Percentiles rank a stretch among this genome's conserved stretches.
Conservation (phyloP, 1,284 basidiomycete species). For the Rugosomyces carneus region DNA sequence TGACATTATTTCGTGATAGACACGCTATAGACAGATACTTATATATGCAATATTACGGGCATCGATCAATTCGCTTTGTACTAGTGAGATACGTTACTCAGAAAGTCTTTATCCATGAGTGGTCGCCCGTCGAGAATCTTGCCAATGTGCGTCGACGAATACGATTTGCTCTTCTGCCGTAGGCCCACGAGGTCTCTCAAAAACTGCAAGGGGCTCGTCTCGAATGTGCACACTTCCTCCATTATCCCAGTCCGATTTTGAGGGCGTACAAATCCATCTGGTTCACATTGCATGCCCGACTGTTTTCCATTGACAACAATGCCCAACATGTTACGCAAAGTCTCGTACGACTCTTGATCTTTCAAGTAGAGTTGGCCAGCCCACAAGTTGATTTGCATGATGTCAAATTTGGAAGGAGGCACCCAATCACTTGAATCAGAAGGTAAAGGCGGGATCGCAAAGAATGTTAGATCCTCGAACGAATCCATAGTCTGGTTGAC, state of each 20-base stretch:
- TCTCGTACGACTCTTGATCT: constrained; percentile 8
- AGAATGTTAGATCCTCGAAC: constrained; percentile 35
- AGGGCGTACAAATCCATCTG: constrained; percentile 21
- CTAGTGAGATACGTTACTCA: too few species aligned
- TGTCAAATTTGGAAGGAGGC: constrained; percentile 16
- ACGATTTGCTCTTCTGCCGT: constrained; percentile 38
- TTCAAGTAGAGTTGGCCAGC: constrained; percentile 39
- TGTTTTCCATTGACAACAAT: background rate
- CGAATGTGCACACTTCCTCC: constrained; percentile 22
- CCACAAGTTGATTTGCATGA: constrained; percentile 35
- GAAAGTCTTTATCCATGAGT: constrained; percentile 25
- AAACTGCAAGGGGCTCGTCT: constrained; percentile 24
- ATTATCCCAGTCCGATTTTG: constrained; percentile 10
- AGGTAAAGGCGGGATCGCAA: constrained; percentile 25
- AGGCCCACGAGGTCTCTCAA: constrained; percentile 29
- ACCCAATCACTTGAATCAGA: constrained; percentile 17
- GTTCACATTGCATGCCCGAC: constrained; percentile 11
- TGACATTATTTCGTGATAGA: too few species aligned
- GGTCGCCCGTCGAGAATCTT: constrained; percentile 30
- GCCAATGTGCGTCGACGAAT: constrained; percentile 35
- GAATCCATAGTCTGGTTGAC: constrained; percentile 29
- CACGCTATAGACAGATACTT: too few species aligned
- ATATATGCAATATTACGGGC: too few species aligned
- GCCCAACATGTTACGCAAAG: background rate
- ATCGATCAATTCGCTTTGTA: too few species aligned